phyloP scores from a whole-genome alignment of 768 basidiomycete genomes.

The Asterophora lycoperdoides region DNA sequence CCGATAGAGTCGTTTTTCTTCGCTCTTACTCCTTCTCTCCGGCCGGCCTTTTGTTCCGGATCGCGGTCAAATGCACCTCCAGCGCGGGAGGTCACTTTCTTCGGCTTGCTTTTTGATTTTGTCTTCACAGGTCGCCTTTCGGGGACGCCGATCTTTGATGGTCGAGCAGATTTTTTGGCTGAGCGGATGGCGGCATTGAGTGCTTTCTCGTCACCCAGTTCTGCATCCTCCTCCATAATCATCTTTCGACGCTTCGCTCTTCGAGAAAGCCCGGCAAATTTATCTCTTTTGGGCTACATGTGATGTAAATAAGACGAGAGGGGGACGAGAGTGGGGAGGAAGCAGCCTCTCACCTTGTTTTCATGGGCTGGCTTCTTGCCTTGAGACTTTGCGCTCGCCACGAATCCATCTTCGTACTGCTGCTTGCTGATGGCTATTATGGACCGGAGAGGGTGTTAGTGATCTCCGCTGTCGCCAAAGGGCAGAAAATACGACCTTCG shows the following conservation, averaged over 20 bases:
- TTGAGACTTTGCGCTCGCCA: slow-evolving; percentile 33
- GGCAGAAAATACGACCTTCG: slow-evolving; percentile 49
- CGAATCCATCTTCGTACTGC: slow-evolving; percentile 60
- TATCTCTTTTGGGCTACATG: slow-evolving; percentile 68
- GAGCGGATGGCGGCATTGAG: slow-evolving; percentile 77
- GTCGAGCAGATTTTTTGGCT: slow-evolving; percentile 76
- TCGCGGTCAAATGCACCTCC: slow-evolving; percentile 57
- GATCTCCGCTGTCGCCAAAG: slow-evolving; percentile 4
- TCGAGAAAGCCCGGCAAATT: slow-evolving; percentile 80
- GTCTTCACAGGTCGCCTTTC: slow-evolving; percentile 27
- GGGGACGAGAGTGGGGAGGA: slow-evolving; percentile 1
- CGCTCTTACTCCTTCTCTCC: slow-evolving; percentile 57
- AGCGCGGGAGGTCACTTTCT: slow-evolving; percentile 29
- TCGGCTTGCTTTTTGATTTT: slow-evolving; percentile 32
- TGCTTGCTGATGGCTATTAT: slow-evolving; percentile 67
- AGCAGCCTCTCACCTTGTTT: slow-evolving; percentile 34
- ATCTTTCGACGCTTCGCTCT: slow-evolving; percentile 85
- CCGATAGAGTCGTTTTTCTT: slow-evolving; percentile 57
- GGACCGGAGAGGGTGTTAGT: background rate
- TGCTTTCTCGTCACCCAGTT: slow-evolving; percentile 46
- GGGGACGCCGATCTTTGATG: slow-evolving; percentile 68
- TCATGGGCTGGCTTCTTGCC: slow-evolving; percentile 32
- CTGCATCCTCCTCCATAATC: slow-evolving; percentile 76
- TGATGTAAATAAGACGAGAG: slow-evolving; percentile 4
- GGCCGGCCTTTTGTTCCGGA: slow-evolving; percentile 40